Conservation (phyloP, 1,284 basidiomycete genomes). For the Phlebopus sp. region DNA sequence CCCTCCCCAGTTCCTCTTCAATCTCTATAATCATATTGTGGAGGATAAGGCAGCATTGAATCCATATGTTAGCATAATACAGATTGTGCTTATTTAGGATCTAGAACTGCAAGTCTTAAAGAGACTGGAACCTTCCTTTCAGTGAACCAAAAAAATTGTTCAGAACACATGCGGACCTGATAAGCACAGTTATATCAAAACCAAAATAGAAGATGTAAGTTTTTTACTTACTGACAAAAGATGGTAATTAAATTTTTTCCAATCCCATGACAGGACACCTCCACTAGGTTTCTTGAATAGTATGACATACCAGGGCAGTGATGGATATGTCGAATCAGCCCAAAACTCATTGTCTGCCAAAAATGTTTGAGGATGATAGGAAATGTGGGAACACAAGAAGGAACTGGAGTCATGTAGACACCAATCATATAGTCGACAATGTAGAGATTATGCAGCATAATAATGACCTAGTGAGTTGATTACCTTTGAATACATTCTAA, state of each 20-base stretch:
- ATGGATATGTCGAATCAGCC: slow-evolving; percentile 3
- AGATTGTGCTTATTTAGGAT: neutral
- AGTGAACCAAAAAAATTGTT: slow-evolving; percentile 7
- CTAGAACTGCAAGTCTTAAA: neutral
- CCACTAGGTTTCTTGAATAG: too few species aligned
- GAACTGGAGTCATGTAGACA: too few species aligned
- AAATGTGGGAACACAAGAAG: too few species aligned
- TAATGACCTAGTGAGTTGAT: too few species aligned
- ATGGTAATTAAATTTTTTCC: slow-evolving; percentile 5
- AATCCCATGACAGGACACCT: neutral
- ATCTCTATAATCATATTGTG: slow-evolving; percentile 4
- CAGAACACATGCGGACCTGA: slow-evolving; percentile 1
- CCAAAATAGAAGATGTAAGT: neutral
- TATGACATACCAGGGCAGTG: neutral
- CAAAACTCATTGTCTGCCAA: neutral
- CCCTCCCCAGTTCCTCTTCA: neutral
- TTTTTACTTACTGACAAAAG: slow-evolving; percentile 3
- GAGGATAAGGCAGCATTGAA: slow-evolving; percentile 2
- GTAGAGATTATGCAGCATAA: too few species aligned
- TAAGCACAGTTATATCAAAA: neutral
- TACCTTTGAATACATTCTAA: too few species aligned
- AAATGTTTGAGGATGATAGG: too few species aligned
- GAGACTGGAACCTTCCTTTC: slow-evolving; percentile 3
- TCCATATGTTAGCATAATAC: neutral
- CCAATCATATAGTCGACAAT: too few species aligned